These are phyloP conservation scores for Grigorovia yakushimaensis DNA, from an alignment of 805 yeast genomes.

Conservation along the genomic window DNA sequence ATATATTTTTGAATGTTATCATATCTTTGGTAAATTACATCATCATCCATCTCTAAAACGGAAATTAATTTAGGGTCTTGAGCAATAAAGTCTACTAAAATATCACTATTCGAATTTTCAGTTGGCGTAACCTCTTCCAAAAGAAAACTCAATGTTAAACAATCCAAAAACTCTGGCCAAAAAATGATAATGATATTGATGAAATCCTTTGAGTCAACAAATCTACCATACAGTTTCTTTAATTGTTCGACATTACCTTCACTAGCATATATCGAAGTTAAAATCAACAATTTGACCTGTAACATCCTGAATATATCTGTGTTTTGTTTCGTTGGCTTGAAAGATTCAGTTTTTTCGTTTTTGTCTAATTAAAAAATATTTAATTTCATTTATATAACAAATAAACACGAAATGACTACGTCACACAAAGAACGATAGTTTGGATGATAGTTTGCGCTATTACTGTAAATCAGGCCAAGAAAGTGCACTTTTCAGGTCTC, in stretches of 20 bases:
- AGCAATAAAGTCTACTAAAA: slow-evolving; percentile 17
- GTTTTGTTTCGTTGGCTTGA: too few relatives aligned
- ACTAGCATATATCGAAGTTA: slow-evolving; percentile 19
- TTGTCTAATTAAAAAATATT: too few relatives aligned
- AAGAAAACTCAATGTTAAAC: slow-evolving; percentile 11
- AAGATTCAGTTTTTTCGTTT: too few relatives aligned
- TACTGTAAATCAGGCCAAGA: neutral
- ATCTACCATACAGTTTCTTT: slow-evolving; percentile 2
- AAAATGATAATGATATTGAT: slow-evolving; percentile 18
- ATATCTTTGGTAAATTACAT: slow-evolving; percentile 9
- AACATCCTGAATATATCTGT: slow-evolving; percentile 4
- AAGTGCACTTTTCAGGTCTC: neutral
- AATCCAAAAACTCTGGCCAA: slow-evolving; percentile 27
- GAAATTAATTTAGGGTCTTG: slow-evolving; percentile 15
- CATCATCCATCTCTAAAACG: slow-evolving; percentile 18
- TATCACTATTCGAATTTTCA: slow-evolving; percentile 17
- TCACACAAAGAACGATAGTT: too few relatives aligned
- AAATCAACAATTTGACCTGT: slow-evolving; percentile 17
- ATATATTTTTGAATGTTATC: slow-evolving; percentile 9
- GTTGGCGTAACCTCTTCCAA: slow-evolving; percentile 7
- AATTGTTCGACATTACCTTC: slow-evolving; percentile 13
- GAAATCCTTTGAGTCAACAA: slow-evolving; percentile 9
- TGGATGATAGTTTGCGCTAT: neutral
- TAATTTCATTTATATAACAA: too few relatives aligned
- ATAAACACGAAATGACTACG: too few relatives aligned